Base-by-base conservation (phyloP, 108 stramenopile genomes). In the Chaetoceros tenuissimus region DNA sequence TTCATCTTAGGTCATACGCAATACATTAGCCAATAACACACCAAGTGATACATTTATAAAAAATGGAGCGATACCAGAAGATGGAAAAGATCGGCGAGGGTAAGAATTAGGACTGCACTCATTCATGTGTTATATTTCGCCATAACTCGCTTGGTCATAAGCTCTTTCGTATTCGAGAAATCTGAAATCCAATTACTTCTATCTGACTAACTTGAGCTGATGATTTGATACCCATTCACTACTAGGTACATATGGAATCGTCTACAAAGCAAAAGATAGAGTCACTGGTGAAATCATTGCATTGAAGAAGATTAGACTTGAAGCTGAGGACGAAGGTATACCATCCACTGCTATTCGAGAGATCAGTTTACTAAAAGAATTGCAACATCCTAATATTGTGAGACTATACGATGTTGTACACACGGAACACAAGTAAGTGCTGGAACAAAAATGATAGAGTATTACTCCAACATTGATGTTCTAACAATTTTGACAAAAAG, bases 391-490 rank as follows among this genome's bases (percentile, higher is more conserved):
- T 44, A 97, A 97, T 66, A 94, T 97, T 68, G 96, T 96, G 18
- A 73, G 97, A 21, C 72, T 99, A 43, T 96, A 94, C 72, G 98
- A 99, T 73, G 97, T 99, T 3, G 97, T 98, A 21, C 97, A 99
- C 74, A 94, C 97, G 26, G 96, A 98, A 66, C 74, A 91, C 34
- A 40, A 40, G 34, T 13, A 40, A 40, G 34, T 40, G 34, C 34
- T 40, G 34, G 5, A 40, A 10, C 34, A 40, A 76, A 74, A 24
- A n/a, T 45, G 0, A 18, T 18, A 45, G 44, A n/a, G 44, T n/a
- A 18, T 18, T 18, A 45, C 44, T 18, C 44, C 44, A n/a, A 18
- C 44, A 18, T 18, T 18, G 23, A 24, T 51, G 24, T 16, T 51
- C 16, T 7, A 7, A 7, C 17, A 24, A 5, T 40, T 40, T 40